Evolutionary conservation across 495 filamentous ascomycete genomes (phyloP).

Genomic region (Trichoderma gamsii): DNA sequence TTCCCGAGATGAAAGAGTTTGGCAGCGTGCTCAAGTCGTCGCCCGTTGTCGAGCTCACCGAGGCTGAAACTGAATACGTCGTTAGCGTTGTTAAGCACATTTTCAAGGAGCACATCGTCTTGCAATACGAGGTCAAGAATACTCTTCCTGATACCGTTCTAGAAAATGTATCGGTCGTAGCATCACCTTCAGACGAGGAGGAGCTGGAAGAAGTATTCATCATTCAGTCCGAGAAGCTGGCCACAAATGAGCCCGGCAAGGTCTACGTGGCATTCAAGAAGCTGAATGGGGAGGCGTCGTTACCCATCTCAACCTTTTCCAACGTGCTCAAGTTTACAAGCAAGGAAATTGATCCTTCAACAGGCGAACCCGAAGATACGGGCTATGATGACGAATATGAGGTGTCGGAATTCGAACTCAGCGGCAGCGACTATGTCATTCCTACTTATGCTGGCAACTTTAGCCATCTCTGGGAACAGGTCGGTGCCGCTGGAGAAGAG

Average conservation of each 20-base stretch:
- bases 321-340: slow-evolving; percentile 94
- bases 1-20: slow-evolving; percentile 85
- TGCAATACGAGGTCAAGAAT: slow-evolving; percentile 98
- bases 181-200: slow-evolving; percentile 79
- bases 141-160: slow-evolving; percentile 85
- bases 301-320: slow-evolving; percentile 74
- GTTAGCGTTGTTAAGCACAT: slow-evolving; percentile 92
- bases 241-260: slow-evolving; percentile 77
- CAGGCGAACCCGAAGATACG: slow-evolving; percentile 79
- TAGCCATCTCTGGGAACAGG: slow-evolving; percentile 94
- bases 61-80: slow-evolving; percentile 96
- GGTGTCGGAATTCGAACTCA: slow-evolving; percentile 87
- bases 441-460: slow-evolving; percentile 93
- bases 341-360: slow-evolving; percentile 96
- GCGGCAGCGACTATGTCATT: slow-evolving; percentile 86
- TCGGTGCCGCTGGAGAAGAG: slow-evolving; percentile 80
- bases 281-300: slow-evolving; percentile 58
- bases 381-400: slow-evolving; percentile 98
- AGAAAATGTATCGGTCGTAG: slow-evolving; percentile 82
- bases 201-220: slow-evolving; percentile 87
- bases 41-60: slow-evolving; percentile 78
- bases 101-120: slow-evolving; percentile 91
- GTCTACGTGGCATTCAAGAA: slow-evolving; percentile 95
- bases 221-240: slow-evolving; percentile 75
- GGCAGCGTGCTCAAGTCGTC: slow-evolving; percentile 88